These are phyloP conservation scores for Scorias spongiosa DNA, from an alignment of 2,329 filamentous ascomycete species.

Conservation along the genomic window DNA sequence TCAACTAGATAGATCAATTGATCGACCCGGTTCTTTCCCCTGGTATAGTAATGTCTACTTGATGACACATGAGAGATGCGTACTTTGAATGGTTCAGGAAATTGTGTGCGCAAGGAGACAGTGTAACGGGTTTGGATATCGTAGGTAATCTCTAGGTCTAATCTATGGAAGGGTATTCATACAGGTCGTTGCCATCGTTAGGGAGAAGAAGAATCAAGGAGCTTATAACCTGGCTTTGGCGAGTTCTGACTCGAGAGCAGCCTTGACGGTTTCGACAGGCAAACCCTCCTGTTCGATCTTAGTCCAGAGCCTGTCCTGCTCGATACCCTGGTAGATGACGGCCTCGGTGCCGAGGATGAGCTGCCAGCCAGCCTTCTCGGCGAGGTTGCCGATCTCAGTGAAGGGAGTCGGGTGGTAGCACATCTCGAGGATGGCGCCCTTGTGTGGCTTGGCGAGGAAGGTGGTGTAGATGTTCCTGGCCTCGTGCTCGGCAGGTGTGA, in stretches of 20 bases:
- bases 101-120: too few species aligned
- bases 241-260: constrained; percentile 28
- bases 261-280: constrained; percentile 45
- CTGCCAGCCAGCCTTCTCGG: constrained; percentile 50
- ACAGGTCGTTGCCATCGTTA: too few species aligned
- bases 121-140: too few species aligned
- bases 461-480: constrained; percentile 42
- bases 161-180: too few species aligned
- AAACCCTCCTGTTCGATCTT: constrained; percentile 43
- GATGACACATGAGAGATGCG: too few species aligned
- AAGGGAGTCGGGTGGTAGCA: constrained; percentile 63
- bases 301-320: constrained; percentile 48
- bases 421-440: constrained; percentile 65
- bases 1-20: too few species aligned
- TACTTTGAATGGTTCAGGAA: too few species aligned
- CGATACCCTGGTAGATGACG: constrained; percentile 61
- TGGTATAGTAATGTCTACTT: too few species aligned
- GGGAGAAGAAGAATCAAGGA: too few species aligned
- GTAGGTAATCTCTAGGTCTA: too few species aligned
- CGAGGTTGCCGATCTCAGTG: constrained; percentile 49
- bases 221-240: constrained; percentile 4
- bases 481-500: constrained; percentile 44
- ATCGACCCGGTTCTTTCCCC: too few species aligned
- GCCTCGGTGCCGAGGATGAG: constrained; percentile 64
- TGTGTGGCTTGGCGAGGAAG: constrained; percentile 34